Evolutionary conservation across 768 basidiomycete genomes (phyloP).

Genomic region (Lactarius evosmus): DNA sequence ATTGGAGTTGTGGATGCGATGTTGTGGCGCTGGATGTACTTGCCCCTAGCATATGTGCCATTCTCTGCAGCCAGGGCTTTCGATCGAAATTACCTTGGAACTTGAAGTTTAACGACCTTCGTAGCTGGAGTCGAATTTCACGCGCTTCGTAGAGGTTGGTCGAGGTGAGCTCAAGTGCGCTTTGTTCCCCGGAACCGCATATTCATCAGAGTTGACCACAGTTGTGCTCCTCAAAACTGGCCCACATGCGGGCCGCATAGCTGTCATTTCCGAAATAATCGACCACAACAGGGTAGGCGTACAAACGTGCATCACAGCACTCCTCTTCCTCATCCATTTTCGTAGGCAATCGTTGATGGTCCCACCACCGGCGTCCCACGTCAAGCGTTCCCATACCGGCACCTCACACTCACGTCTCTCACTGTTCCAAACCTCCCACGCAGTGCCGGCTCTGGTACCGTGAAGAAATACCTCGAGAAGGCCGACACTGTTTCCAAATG

Average conservation of each 20-base stretch:
- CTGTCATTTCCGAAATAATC: constrained; percentile 95
- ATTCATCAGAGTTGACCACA: constrained; percentile 29
- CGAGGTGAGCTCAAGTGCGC: constrained; percentile 56
- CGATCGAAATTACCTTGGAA: background rate
- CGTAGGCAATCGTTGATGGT: constrained; percentile 92
- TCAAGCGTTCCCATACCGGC: constrained; percentile 87
- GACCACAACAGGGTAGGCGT: constrained; percentile 93
- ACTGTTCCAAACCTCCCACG: constrained; percentile 82
- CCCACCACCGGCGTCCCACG: constrained; percentile 89
- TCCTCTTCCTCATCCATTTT: background rate
- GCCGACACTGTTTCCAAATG: constrained; percentile 83
- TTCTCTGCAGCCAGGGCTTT: background rate
- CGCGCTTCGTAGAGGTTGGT: constrained; percentile 97
- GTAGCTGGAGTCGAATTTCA: constrained; percentile 68
- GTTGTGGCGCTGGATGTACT: constrained; percentile 1
- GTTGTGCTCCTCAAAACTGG: constrained; percentile 94
- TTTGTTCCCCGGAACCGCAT: background rate
- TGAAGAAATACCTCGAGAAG: constrained; percentile 87
- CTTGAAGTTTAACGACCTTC: background rate
- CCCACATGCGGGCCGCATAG: constrained; percentile 82
- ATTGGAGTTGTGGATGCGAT: constrained; percentile 11
- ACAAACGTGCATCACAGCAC: background rate
- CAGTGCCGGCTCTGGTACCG: constrained; percentile 72
- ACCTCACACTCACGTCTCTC: constrained; percentile 88
- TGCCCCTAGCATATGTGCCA: background rate